Base-by-base conservation (phyloP, 305 asterid species). In the Fraxinus baroniana region DNA sequence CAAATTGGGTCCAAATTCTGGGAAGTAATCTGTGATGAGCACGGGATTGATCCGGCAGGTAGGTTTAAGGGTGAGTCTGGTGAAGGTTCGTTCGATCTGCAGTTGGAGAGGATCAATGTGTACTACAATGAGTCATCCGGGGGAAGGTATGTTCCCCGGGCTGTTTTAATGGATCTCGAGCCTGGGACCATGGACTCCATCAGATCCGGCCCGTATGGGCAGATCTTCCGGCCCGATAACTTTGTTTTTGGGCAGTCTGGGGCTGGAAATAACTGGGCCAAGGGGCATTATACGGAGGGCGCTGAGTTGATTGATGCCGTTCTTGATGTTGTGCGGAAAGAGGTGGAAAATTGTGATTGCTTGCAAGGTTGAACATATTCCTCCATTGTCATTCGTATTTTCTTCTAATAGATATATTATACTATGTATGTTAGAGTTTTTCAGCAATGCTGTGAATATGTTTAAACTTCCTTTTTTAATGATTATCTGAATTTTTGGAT, bases 161-260 rank as follows among this genome's bases (percentile, higher is more conserved):
- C 98, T 3, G 98, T 93, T 73, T 93, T 93, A 52, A 93, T 93
- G 98, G 98, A 93, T 93, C 94, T 93, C 74, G 98, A 93, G 87
- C 97, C 97, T 0, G 98, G 98, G 15, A 93, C 98, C 7, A 93
- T 93, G 97, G 97, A 93, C 77, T 90, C 97, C 76, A 92, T 93
- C 87, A 93, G 98, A 93, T 94, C 98, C 78, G 95, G 97, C 3
- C 92, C 94, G 17, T 92, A 81, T 78, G 97, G 97, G 0, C 97
- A 91, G 93, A 92, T 93, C 89, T 93, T 93, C 85, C 81, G 97
- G 22, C 97, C 97, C 10, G 97, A 93, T 64, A 93, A 93, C 86
- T 93, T 93, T 24, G 97, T 93, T 36, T 93, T 93, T 80, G 97
- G 97, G 7, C 97, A 93, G 87, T 92, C 95, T 13, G 97, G 95